Base-by-base conservation (phyloP, 495 filamentous ascomycete genomes). In the Apiosordaria backusii region DNA sequence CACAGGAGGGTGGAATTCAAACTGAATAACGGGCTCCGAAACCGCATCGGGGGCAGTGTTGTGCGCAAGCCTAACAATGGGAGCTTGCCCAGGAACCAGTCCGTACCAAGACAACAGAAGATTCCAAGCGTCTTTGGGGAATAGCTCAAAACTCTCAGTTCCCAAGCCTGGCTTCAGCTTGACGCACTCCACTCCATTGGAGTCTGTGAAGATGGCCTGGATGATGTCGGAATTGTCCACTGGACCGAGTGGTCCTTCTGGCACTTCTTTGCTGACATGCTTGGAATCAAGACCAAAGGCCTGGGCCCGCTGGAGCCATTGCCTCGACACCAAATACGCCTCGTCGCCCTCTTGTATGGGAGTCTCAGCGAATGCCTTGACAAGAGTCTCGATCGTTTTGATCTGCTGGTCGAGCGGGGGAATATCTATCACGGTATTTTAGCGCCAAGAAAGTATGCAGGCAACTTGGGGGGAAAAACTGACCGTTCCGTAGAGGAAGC, bases 151-250 rank as follows among this genome's bases (percentile, higher is more conserved):
- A 67, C 94, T 86, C 35, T 90, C 86, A 1, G 77, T 74, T 25
- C 87, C 81, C 60, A 90, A 77, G n/a, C 89, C 91, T 6, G 84
- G 89, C 67, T 89, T 90, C 52, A 99, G 76, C 9, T 92, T 89
- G 19, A 96, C 85, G 68, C 92, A 97, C 1, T 81, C 77, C 16
- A 89, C 72, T 15, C 74, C 76, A 13, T 65, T 69, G n/a, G 73
- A 71, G 64, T 84, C 80, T 24, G 75, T 75, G 66, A 85, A 79
- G 19, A 83, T 77, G 63, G 81, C 75, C 35, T 78, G 70, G 57
- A 85, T 83, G 65, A 89, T 85, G 68, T 92, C 90, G 4, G 90
- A 86, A 73, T 97, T 98, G 78, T 97, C 92, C 27, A 98, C 87
- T 0, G 91, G 91, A 2, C 92, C 93, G 40, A 95, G 83, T 13